Evolutionary conservation across 108 stramenopile genomes (phyloP).

Genomic region (Discostella stelligeroides): DNA sequence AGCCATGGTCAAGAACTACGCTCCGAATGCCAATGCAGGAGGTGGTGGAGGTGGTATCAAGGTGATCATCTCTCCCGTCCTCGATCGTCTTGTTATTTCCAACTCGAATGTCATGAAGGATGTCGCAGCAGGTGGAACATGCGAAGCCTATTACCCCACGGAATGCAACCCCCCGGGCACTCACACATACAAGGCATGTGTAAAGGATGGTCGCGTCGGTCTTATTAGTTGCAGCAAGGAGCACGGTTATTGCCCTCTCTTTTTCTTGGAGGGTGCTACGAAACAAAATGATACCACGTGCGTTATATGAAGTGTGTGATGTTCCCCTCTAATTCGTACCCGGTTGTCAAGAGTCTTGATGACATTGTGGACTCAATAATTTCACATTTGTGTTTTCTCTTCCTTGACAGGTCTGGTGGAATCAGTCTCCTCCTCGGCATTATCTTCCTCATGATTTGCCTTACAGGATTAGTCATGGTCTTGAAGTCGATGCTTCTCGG

Average conservation of each 20-base stretch:
- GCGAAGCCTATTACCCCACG: slow-evolving; percentile 69
- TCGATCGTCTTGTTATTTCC: slow-evolving; percentile 67
- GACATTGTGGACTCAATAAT: no score
- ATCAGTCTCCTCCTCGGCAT: slow-evolving; percentile 74
- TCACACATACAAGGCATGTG: slow-evolving; percentile 59
- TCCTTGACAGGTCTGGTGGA: slow-evolving; percentile 54
- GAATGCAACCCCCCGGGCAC: slow-evolving; percentile 45
- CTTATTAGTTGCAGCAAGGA: slow-evolving; percentile 73
- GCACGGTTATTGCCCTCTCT: slow-evolving; percentile 65
- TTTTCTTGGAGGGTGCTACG: slow-evolving; percentile 73
- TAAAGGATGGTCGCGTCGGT: slow-evolving; percentile 50
- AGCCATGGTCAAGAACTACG: slow-evolving; percentile 62
- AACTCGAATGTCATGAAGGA: slow-evolving; percentile 81
- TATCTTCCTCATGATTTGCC: slow-evolving; percentile 72
- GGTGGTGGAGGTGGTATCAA: slow-evolving; percentile 83
- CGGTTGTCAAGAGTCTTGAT: no score
- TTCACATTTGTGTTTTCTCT: no score
- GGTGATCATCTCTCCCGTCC: slow-evolving; percentile 74
- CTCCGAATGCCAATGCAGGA: slow-evolving; percentile 46
- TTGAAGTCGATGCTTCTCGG: slow-evolving; percentile 16
- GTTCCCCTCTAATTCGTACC: no score
- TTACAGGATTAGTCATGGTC: slow-evolving; percentile 78
- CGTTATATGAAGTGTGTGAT: neutral
- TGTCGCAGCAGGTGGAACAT: slow-evolving; percentile 56
- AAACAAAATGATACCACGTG: slow-evolving; percentile 55